Percentiles rank a stretch among this genome's conserved stretches.
Conservation (phyloP, 768 basidiomycete genomes). For the Clitopilus passeckerianus region DNA sequence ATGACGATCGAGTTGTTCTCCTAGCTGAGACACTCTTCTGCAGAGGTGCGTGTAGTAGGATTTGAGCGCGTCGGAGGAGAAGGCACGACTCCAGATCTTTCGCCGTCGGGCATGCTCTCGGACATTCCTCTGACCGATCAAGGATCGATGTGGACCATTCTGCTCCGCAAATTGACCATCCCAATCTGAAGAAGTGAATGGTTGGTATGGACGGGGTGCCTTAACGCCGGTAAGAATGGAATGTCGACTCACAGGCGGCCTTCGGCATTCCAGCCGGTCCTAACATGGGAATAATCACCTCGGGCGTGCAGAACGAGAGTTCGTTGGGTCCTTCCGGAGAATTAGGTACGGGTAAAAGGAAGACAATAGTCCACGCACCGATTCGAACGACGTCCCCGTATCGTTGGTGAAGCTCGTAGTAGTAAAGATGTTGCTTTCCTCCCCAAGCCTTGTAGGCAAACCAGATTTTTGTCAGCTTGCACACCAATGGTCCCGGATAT, state of each 20-base stretch:
- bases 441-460: slow-evolving; percentile 20
- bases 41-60: slow-evolving; percentile 16
- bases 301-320: slow-evolving; percentile 31
- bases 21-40: slow-evolving; percentile 19
- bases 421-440: slow-evolving; percentile 39
- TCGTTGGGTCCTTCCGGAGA: slow-evolving; percentile 39
- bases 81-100: slow-evolving; percentile 33
- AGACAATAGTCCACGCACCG: slow-evolving; percentile 28
- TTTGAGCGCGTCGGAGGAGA: slow-evolving; percentile 26
- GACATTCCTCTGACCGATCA: slow-evolving; percentile 26
- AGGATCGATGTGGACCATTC: slow-evolving; percentile 4
- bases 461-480: slow-evolving; percentile 34
- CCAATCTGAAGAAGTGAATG: slow-evolving; percentile 19
- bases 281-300: slow-evolving; percentile 24
- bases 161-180: slow-evolving; percentile 20
- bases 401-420: slow-evolving; percentile 36
- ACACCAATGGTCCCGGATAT: slow-evolving; percentile 40
- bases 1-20: slow-evolving; percentile 9
- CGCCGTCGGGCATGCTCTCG: slow-evolving; percentile 28
- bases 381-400: slow-evolving; percentile 52
- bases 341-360: not conserved
- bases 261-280: slow-evolving; percentile 36
- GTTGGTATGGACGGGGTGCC: not conserved
- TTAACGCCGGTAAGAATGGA: not conserved
- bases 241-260: slow-evolving; percentile 24